phyloP scores from a whole-genome alignment of 768 basidiomycete genomes.

The Crassisporium funariophilum region DNA sequence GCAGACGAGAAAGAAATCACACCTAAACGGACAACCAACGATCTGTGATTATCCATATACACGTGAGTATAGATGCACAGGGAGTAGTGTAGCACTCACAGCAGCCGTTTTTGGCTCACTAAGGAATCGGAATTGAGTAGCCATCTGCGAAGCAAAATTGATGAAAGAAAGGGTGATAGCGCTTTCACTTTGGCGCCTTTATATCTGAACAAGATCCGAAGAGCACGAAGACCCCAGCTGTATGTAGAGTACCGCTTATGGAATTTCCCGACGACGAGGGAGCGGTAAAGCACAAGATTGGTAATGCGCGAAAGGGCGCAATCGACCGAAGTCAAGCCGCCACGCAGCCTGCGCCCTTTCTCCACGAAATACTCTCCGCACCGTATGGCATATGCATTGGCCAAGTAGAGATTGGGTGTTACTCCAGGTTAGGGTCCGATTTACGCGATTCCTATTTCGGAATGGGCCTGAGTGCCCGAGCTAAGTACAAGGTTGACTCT shows the following conservation, averaged over 20 bases:
- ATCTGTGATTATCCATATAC: conserved; percentile 50
- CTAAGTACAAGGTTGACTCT: too few species aligned
- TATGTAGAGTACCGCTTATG: conserved; percentile 9
- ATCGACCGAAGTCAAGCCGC: too few species aligned
- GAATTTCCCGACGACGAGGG: conserved; percentile 15
- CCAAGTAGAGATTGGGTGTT: too few species aligned
- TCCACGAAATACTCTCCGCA: too few species aligned
- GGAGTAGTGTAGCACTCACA: conserved; percentile 48
- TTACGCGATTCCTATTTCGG: too few species aligned
- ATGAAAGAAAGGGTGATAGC: not conserved
- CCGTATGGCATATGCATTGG: too few species aligned
- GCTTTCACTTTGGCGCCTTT: not conserved
- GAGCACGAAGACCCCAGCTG: conserved; percentile 1
- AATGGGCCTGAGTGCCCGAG: too few species aligned
- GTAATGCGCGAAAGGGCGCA: too few species aligned
- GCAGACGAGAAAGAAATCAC: conserved; percentile 27
- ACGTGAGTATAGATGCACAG: conserved; percentile 3
- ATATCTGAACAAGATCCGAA: conserved; percentile 25
- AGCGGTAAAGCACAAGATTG: too few species aligned
- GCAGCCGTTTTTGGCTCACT: conserved; percentile 73
- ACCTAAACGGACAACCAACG: conserved; percentile 97
- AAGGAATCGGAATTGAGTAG: conserved; percentile 49
- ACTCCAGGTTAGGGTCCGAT: too few species aligned
- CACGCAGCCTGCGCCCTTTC: too few species aligned
- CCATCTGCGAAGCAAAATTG: conserved; percentile 24